These are phyloP conservation scores for Dioscorea cayenensis DNA, from an alignment of 116 monocot species.

Conservation along the genomic window DNA sequence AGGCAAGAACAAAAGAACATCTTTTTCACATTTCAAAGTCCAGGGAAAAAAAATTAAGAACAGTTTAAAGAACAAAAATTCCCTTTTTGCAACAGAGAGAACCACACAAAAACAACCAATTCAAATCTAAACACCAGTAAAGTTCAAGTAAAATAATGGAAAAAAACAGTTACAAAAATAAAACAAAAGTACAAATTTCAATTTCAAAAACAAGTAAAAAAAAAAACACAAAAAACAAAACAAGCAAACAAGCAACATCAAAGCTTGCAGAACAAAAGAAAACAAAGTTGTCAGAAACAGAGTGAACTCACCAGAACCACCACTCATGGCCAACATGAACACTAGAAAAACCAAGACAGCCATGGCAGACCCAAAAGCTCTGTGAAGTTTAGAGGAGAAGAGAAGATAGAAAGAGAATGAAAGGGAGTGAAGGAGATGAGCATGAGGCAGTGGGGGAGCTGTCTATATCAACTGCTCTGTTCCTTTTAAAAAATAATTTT, in stretches of 20 bases:
- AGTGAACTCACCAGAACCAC: constrained; percentile 32
- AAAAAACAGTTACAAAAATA: background rate
- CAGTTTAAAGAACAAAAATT: too few relatives aligned
- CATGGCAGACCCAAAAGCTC: constrained; percentile 16
- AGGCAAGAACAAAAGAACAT: too few relatives aligned
- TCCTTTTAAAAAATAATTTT: background rate
- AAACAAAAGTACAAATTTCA: background rate
- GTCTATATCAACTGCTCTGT: background rate
- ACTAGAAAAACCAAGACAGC: constrained; percentile 20
- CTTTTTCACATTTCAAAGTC: too few relatives aligned
- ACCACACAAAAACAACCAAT: background rate
- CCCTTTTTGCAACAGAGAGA: background rate
- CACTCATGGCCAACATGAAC: constrained; percentile 34
- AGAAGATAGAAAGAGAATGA: background rate
- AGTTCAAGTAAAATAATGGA: background rate
- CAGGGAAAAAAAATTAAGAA: too few relatives aligned
- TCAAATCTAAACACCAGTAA: background rate
- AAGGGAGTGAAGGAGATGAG: background rate
- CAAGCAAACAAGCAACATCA: background rate
- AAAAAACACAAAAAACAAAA: too few relatives aligned
- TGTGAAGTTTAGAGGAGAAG: background rate
- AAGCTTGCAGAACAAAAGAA: background rate
- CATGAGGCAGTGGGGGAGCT: background rate
- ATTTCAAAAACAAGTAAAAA: too few relatives aligned
- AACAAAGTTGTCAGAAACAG: background rate